These are phyloP conservation scores for Trametes versicolor DNA, from an alignment of 1,284 basidiomycete genomes.

Conservation along the genomic window DNA sequence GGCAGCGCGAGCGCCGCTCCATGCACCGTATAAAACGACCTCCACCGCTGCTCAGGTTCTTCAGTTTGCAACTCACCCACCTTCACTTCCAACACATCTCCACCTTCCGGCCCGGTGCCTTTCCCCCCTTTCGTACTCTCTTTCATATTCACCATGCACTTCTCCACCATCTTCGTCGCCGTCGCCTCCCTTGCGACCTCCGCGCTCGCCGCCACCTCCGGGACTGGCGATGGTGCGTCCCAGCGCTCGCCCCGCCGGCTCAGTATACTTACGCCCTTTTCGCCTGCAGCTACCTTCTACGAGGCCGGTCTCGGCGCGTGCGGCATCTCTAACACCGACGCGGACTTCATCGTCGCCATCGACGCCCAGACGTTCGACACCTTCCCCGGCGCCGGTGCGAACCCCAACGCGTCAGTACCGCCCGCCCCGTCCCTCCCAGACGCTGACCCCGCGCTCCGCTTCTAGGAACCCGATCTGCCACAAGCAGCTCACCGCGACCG, in stretches of 20 bases:
- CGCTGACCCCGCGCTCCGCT: not conserved
- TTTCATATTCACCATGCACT: constrained; percentile 32
- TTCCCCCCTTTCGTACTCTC: constrained; percentile 28
- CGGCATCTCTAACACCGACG: constrained; percentile 32
- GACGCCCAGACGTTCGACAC: constrained; percentile 26
- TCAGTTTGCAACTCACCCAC: constrained; percentile 27
- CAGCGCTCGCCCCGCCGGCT: not conserved
- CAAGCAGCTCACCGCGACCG: constrained; percentile 40
- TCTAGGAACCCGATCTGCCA: constrained; percentile 49
- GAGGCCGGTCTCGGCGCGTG: constrained; percentile 33
- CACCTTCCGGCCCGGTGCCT: constrained; percentile 32
- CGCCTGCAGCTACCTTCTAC: constrained; percentile 32
- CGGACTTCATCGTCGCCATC: constrained; percentile 36
- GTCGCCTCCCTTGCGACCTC: constrained; percentile 14
- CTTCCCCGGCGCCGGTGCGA: constrained; percentile 33
- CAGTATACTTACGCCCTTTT: not conserved
- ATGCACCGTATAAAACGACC: constrained; percentile 13
- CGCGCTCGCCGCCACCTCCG: constrained; percentile 10
- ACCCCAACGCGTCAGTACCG: constrained; percentile 30
- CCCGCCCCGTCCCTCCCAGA: not conserved
- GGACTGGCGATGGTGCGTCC: constrained; percentile 25
- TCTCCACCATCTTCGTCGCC: constrained; percentile 18
- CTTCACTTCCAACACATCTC: constrained; percentile 23
- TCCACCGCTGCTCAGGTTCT: not conserved
- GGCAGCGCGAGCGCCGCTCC: not conserved